Base-by-base conservation (phyloP, 768 basidiomycete genomes). In the Amanita thiersii region DNA sequence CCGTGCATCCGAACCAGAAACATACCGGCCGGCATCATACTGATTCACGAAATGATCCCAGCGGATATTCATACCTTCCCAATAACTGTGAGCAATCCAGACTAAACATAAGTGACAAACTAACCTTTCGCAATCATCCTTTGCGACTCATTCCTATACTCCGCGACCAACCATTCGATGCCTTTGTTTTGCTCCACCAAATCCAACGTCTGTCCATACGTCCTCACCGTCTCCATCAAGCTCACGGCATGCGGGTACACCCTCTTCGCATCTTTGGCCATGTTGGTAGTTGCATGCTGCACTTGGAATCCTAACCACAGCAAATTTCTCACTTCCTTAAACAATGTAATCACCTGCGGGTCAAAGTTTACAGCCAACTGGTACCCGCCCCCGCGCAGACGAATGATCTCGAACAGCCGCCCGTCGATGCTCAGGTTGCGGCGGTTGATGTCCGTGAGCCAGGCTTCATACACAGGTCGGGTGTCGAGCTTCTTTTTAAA, bases 161-260 rank as follows among this genome's bases (percentile, higher is more conserved):
- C 91, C 12, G 93, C 94, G 2, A 97, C 84, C 29, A 99, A 70
- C 75, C 89, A 89, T 58, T 91, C 88, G 51, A 97, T 92, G 2
- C 82, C 90, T 60, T 84, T 83, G 58, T 97, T 89, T 31, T 72
- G 73, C 57, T 96, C 86, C 52, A 98, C 83, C 52, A 97, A 64
- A 57, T 91, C 89, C 57, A 96, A 64, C 0, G 90, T 96, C 66
- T 99, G 96, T 14, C 86, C 86, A 62, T 99, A 98, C 20, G 91
- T 97, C 58, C 93, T 70, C n/a, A 98, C 91, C 0, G 92, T 94
- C 69, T 99, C 96, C 94, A 98, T 98, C 60, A 91, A 62, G 54
- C 88, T 91, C 50, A 98, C 94, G 2, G 96, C 96, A 67, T 97
- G 92, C 0, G 93, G 93, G 58, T 99, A 99, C 46, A 98, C 93